A percentile compares a stretch with the other conserved stretches of the same genome.
phyloP scores from a whole-genome alignment of 2,329 filamentous ascomycete species.

The Colletotrichum eleusines region DNA sequence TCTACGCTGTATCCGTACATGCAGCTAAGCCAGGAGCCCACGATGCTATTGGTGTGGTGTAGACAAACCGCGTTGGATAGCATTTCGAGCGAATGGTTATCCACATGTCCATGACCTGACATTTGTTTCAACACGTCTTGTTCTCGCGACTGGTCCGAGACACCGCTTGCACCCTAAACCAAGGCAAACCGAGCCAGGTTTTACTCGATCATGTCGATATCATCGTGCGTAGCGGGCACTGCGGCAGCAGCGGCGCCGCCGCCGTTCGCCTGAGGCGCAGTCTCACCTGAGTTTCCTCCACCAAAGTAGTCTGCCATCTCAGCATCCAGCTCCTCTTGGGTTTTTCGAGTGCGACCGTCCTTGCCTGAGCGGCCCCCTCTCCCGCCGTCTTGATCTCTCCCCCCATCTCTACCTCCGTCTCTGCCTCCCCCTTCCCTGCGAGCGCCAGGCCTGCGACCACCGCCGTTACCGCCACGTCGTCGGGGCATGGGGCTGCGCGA shows the following conservation, averaged over 20 bases:
- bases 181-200: background rate
- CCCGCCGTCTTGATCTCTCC: constrained; percentile 56
- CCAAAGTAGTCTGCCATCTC: constrained; percentile 97
- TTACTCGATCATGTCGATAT: constrained; percentile 80
- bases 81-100: constrained; percentile 13
- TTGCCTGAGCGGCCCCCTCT: constrained; percentile 52
- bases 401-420: constrained; percentile 55
- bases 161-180: constrained; percentile 10
- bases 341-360: constrained; percentile 79
- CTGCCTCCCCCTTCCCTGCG: constrained; percentile 57
- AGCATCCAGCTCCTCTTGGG: constrained; percentile 91
- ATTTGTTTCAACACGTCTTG: constrained; percentile 6
- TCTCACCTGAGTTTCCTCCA: constrained; percentile 51
- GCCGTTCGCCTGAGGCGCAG: constrained; percentile 52
- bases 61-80: background rate
- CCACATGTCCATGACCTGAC: constrained; percentile 7
- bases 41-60: constrained; percentile 19
- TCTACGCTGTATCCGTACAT: constrained; percentile 3
- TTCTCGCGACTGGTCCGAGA: constrained; percentile 7
- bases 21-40: constrained; percentile 9
- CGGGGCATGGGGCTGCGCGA: constrained; percentile 71
- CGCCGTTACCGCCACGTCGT: constrained; percentile 58
- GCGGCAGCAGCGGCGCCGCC: constrained; percentile 52
- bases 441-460: constrained; percentile 64
- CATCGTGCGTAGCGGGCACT: constrained; percentile 58